Conservation (phyloP, 352 stramenopile species). For the Pythium guiyangense region DNA sequence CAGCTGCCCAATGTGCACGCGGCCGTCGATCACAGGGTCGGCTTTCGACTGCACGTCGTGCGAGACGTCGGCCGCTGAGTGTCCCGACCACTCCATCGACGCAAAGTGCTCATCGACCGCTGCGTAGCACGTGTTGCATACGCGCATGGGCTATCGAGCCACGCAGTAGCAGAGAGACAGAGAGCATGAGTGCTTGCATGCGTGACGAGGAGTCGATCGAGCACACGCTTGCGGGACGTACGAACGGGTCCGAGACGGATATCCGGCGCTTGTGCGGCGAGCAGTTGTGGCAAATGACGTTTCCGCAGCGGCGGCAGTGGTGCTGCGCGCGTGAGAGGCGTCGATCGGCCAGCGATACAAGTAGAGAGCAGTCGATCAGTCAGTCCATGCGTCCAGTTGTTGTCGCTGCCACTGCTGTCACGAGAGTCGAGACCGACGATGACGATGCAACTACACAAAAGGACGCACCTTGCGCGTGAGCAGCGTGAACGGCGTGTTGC, state of each 20-base stretch:
- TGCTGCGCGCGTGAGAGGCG: conserved; percentile 29
- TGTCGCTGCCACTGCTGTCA: not conserved
- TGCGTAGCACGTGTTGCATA: conserved; percentile 85
- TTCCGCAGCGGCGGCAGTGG: conserved; percentile 79
- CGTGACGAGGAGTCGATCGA: not conserved
- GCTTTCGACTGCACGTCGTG: conserved; percentile 47
- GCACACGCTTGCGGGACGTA: conserved; percentile 22
- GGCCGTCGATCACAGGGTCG: conserved; percentile 75
- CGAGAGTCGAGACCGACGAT: too few species aligned
- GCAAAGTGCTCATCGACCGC: conserved; percentile 83
- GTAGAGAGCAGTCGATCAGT: not conserved
- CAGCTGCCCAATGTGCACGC: conserved; percentile 79
- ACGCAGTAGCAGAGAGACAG: not conserved
- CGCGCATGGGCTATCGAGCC: conserved; percentile 57
- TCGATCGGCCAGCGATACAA: not conserved
- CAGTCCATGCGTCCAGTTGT: not conserved
- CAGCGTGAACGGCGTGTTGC: conserved; percentile 80
- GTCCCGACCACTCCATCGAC: conserved; percentile 78
- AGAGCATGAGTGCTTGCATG: not conserved
- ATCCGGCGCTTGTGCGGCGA: conserved; percentile 84
- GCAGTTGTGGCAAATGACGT: conserved; percentile 84
- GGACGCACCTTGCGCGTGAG: conserved; percentile 68
- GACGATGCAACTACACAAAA: not conserved
- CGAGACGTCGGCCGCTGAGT: conserved; percentile 59
- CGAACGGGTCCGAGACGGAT: conserved; percentile 74